Conservation (phyloP, 2,329 filamentous ascomycete genomes). For the Exserohilum rostratum region DNA sequence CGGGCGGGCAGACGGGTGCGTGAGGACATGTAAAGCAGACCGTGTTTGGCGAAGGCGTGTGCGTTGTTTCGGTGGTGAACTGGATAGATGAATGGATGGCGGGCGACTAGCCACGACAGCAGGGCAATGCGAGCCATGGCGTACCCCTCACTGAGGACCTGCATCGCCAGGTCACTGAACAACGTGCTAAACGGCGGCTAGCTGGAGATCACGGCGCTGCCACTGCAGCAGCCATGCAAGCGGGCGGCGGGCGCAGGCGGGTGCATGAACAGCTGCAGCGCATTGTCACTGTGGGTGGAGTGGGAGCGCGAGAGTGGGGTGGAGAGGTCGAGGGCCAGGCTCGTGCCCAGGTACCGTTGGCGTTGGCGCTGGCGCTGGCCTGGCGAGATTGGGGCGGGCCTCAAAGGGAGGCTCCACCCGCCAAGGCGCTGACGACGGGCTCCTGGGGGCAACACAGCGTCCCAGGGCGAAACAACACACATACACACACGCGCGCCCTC, state of each 20-base stretch:
- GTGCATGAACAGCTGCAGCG: slow-evolving; percentile 13
- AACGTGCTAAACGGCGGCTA: neutral
- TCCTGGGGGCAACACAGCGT: slow-evolving; percentile 8
- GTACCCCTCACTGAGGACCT: slow-evolving; percentile 20
- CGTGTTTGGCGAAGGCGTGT: too few relatives aligned
- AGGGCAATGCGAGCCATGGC: too few relatives aligned
- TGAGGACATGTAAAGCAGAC: slow-evolving; percentile 6
- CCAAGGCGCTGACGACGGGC: slow-evolving; percentile 17
- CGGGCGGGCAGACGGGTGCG: slow-evolving; percentile 6
- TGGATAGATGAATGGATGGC: too few relatives aligned
- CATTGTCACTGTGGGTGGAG: slow-evolving; percentile 9
- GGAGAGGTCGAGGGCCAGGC: too few relatives aligned
- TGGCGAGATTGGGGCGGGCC: slow-evolving; percentile 8
- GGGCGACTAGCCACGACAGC: too few relatives aligned
- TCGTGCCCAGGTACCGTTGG: too few relatives aligned
- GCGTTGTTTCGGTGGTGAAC: too few relatives aligned
- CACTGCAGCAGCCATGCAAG: slow-evolving; percentile 5
- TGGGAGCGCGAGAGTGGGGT: neutral
- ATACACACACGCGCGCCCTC: neutral
- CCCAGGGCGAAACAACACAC: slow-evolving; percentile 15
- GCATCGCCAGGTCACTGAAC: neutral
- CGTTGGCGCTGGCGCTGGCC: too few relatives aligned
- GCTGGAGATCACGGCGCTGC: slow-evolving; percentile 3
- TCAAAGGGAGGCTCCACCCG: slow-evolving; percentile 14
- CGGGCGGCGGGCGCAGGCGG: neutral